Conservation (phyloP, 192 early-diverging fungal genomes). For the Backusella australiensis region DNA sequence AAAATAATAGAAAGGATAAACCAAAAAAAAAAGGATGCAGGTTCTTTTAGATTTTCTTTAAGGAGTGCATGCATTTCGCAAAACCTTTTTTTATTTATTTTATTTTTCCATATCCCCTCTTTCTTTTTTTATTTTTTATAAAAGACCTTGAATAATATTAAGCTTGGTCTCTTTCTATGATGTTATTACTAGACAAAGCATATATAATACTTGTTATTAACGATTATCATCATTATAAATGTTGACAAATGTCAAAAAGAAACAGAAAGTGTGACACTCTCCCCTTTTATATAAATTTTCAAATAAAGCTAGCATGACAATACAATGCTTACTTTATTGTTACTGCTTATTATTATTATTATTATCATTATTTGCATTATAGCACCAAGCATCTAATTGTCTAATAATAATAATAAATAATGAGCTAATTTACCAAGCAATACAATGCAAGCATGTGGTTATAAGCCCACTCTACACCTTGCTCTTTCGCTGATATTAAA, state of each 20-base stretch:
- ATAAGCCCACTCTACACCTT: neutral
- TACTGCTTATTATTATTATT: too few relatives aligned
- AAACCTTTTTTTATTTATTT: neutral
- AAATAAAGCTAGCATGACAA: too few relatives aligned
- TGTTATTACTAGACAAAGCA: too few relatives aligned
- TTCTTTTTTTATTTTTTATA: neutral
- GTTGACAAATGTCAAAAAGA: too few relatives aligned
- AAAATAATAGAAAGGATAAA: neutral
- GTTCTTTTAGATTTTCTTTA: conserved; percentile 6
- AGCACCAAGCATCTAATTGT: too few relatives aligned
- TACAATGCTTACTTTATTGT: too few relatives aligned
- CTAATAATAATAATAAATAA: neutral
- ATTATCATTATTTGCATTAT: too few relatives aligned
- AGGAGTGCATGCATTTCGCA: neutral
- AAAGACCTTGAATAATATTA: neutral
- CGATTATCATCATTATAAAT: too few relatives aligned
- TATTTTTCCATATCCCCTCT: neutral
- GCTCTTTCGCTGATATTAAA: neutral
- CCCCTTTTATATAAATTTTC: too few relatives aligned
- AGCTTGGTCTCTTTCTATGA: too few relatives aligned
- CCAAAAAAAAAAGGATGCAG: neutral
- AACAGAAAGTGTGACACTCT: too few relatives aligned
- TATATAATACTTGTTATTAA: too few relatives aligned
- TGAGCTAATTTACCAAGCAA: neutral
- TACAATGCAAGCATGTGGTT: neutral